Evolutionary conservation across 129 eudicot species (phyloP).

Genomic region (Glebionis coronaria): DNA sequence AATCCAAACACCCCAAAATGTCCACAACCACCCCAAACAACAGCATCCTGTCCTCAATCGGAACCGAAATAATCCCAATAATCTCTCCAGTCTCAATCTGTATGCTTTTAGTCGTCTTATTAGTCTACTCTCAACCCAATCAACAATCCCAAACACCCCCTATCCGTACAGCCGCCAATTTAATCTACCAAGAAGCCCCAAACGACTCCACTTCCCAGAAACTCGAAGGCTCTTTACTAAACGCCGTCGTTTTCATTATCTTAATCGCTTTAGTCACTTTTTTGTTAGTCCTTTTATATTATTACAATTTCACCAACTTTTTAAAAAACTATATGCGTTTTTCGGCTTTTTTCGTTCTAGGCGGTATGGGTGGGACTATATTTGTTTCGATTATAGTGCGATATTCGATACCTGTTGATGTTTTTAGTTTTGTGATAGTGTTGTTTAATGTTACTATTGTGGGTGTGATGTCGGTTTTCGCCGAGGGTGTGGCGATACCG

Average conservation of each 20-base stretch:
- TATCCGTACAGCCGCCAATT: constrained; percentile 90
- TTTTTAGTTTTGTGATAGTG: constrained; percentile 46
- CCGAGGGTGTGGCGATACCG: constrained; percentile 69
- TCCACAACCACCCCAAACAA: constrained; percentile 75
- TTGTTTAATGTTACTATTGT: constrained; percentile 58
- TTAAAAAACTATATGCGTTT: constrained; percentile 81
- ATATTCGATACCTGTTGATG: constrained; percentile 76
- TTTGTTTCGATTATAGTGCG: too few species aligned
- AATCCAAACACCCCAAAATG: constrained; percentile 5
- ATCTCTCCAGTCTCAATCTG: constrained; percentile 95
- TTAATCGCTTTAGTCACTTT: constrained; percentile 76
- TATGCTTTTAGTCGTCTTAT: constrained; percentile 87
- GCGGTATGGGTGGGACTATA: constrained; percentile 78
- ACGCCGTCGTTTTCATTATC: constrained; percentile 77
- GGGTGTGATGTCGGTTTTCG: constrained; percentile 70
- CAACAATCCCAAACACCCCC: constrained; percentile 13
- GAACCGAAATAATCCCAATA: constrained; percentile 72
- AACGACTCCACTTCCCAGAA: constrained; percentile 64
- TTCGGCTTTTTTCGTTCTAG: constrained; percentile 73
- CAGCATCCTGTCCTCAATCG: constrained; percentile 68
- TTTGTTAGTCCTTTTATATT: constrained; percentile 78
- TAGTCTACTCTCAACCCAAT: constrained; percentile 61
- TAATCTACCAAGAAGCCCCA: constrained; percentile 74
- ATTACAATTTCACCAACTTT: constrained; percentile 75
- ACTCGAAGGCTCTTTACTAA: constrained; percentile 77